Evolutionary conservation across 169 alveolate species (phyloP).

Genomic region (Plasmodium vinckei): DNA sequence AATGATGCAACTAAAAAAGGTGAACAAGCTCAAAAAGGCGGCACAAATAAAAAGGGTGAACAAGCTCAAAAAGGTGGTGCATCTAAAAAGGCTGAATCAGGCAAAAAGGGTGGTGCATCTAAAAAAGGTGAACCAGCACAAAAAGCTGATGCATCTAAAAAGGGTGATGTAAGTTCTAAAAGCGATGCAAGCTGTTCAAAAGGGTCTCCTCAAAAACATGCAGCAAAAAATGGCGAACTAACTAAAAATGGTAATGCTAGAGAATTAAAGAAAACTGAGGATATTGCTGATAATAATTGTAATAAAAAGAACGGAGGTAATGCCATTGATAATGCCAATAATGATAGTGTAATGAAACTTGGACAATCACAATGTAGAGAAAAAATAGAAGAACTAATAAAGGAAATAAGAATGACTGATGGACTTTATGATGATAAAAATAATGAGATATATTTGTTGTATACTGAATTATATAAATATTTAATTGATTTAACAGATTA

Average conservation of each 20-base stretch:
- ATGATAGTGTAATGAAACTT: background rate
- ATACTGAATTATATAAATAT: slow-evolving; percentile 15
- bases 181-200: background rate
- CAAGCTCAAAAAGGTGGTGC: background rate
- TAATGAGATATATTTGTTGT: slow-evolving; percentile 10
- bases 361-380: background rate
- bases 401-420: slow-evolving; percentile 46
- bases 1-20: background rate
- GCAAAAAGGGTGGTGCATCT: background rate
- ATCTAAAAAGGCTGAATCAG: background rate
- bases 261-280: slow-evolving; percentile 2
- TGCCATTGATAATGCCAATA: background rate
- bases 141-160: background rate
- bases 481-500: slow-evolving; percentile 20
- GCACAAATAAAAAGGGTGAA: background rate
- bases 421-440: slow-evolving; percentile 24
- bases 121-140: background rate
- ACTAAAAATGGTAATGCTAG: background rate
- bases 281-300: background rate
- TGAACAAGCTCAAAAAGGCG: background rate
- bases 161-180: background rate
- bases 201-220: background rate
- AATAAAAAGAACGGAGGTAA: background rate
- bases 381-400: slow-evolving; percentile 28
- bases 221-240: background rate